phyloP scores from a whole-genome alignment of 768 basidiomycete species.

The Gautieria morchelliformis region DNA sequence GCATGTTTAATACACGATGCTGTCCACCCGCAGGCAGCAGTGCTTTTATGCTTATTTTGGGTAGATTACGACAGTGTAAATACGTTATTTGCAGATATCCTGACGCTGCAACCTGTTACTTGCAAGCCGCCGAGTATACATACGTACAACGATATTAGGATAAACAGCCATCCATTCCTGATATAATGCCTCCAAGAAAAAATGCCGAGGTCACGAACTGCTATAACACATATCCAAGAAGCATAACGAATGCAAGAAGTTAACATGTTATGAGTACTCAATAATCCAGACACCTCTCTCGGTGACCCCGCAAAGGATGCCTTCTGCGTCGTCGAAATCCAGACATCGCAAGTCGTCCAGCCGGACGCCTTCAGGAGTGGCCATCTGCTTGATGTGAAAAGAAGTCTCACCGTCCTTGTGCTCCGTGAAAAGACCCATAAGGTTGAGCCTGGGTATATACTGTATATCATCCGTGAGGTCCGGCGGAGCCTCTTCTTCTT shows the following conservation, averaged over 20 bases:
- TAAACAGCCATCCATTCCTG: too few species aligned
- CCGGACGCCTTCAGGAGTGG: background rate
- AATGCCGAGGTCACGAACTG: background rate
- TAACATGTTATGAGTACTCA: background rate
- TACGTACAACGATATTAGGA: too few species aligned
- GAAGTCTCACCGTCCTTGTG: background rate
- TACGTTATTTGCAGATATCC: too few species aligned
- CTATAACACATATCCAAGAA: background rate
- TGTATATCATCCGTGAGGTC: background rate
- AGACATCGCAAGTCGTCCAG: slow-evolving; percentile 4
- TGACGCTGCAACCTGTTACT: background rate
- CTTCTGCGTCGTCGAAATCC: slow-evolving; percentile 10
- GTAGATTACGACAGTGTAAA: background rate
- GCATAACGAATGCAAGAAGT: background rate
- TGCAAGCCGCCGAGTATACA: background rate
- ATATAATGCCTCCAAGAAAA: background rate
- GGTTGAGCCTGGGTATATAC: background rate
- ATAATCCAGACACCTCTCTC: slow-evolving; percentile 8
- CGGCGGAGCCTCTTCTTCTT: slow-evolving; percentile 3
- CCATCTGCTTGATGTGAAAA: background rate
- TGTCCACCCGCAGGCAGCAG: too few species aligned
- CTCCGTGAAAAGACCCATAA: slow-evolving; percentile 8
- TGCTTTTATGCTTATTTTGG: background rate
- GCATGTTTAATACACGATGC: background rate
- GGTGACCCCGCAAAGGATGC: slow-evolving; percentile 5